These are phyloP conservation scores for Arabidopsis hybrid DNA, from an alignment of 441 rosid species.

Conservation along the genomic window DNA sequence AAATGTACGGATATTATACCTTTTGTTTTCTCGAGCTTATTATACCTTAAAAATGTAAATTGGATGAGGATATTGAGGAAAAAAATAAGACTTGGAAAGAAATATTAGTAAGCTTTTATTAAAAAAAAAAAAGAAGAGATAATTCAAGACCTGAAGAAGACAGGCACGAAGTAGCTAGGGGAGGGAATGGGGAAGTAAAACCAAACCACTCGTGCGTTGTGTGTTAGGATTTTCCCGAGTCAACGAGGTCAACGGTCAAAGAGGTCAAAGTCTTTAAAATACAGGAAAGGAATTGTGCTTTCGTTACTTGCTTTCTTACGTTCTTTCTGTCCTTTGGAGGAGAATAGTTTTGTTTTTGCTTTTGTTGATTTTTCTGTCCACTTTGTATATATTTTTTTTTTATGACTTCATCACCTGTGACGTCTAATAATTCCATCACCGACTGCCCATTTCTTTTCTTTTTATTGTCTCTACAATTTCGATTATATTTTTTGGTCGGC, in stretches of 20 bases:
- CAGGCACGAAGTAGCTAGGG: no score
- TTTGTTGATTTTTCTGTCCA: no score
- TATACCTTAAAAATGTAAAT: conserved; percentile 6
- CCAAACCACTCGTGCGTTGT: conserved; percentile 39
- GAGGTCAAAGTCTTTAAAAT: conserved; percentile 41
- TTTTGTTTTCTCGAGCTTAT: background rate
- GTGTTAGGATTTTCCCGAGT: conserved; percentile 24
- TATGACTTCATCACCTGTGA: background rate
- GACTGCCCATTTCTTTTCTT: conserved; percentile 2
- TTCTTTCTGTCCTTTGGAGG: no score
- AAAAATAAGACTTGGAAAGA: no score
- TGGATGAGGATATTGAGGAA: background rate
- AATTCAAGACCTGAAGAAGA: background rate
- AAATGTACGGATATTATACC: conserved; percentile 16
- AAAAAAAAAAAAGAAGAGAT: background rate
- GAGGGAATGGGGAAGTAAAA: conserved; percentile 10
- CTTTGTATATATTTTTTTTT: background rate
- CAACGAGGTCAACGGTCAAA: conserved; percentile 43
- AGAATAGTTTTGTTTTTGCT: no score
- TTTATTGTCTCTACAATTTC: background rate
- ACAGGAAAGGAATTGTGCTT: conserved; percentile 38
- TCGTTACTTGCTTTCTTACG: background rate
- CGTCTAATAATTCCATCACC: conserved; percentile 36
- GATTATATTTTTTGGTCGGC: conserved; percentile 1
- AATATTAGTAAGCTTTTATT: no score